Base-by-base conservation (phyloP, 2,329 filamentous ascomycete genomes). In the Colletotrichum costaricense region DNA sequence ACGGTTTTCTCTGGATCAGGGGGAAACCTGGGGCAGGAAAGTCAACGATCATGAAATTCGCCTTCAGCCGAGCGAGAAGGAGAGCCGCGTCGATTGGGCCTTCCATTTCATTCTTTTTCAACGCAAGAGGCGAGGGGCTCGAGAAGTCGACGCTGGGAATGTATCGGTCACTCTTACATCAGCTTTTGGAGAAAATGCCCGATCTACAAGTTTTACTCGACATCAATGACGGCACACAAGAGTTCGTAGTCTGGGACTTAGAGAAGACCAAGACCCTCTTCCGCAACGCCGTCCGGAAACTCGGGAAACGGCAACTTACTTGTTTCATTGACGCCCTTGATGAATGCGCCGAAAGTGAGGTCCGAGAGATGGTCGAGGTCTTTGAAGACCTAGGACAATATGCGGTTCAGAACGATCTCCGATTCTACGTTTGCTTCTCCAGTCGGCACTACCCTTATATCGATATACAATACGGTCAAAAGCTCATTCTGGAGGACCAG, bases 91-190 rank as follows among this genome's bases (percentile, higher is more conserved):
- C 26, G 2, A 54, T 14, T 1, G 58, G n/a, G 0, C 42, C 28
- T 11, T 35, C 69, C 11, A 57, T 66, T 4, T 74, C 65, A 2
- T 74, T 74, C 66, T 75, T 74, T 26, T 74, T 74, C 55, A 69
- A 75, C 30, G 68, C 72, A 1, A n/a, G 72, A 54, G 74, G 74
- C 14, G 58, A 52, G 0, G 35, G 78, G 7, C 77, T 87, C 14
- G 86, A 90, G 58, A 87, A 81, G 64, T 83, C 87, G 0, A 79
- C 82, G 0, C 35, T 79, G 0, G 88, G 89, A 0, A 83, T 91
- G 78, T 90, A 88, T 74, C 82, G 88, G 3, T 87, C 87, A 0
- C 67, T 90, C 0, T 66, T 90, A 0, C 72, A 79, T 1, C 87
- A 90, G 42, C 77, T 90, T 0, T 77, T 90, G 0, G 24, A 79